phyloP scores from a whole-genome alignment of 306 rosid species.

The Glycine latifolia region DNA sequence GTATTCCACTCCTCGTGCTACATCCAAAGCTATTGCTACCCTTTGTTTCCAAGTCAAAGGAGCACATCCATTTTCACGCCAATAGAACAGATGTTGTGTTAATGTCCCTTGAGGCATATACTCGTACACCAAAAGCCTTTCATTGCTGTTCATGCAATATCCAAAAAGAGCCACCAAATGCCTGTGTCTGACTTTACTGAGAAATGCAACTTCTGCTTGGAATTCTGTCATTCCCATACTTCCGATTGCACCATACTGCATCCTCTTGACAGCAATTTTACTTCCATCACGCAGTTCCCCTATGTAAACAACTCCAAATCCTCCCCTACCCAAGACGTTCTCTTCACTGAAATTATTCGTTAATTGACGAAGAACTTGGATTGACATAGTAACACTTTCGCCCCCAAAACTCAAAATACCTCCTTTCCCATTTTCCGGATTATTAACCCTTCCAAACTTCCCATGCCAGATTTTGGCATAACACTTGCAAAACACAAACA shows the following conservation, averaged over 20 bases:
- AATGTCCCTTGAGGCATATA: too few species aligned
- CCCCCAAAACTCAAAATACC: constrained; percentile 52
- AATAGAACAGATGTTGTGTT: too few species aligned
- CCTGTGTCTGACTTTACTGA: too few species aligned
- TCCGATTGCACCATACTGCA: constrained; percentile 73
- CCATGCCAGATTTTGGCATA: constrained; percentile 54
- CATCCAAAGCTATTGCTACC: too few species aligned
- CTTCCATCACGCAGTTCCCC: constrained; percentile 88
- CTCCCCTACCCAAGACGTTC: constrained; percentile 70
- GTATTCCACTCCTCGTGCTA: too few species aligned
- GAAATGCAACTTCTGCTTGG: not conserved
- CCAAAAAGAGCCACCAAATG: too few species aligned
- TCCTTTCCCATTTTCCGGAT: constrained; percentile 63
- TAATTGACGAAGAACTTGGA: constrained; percentile 78
- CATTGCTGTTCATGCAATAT: too few species aligned
- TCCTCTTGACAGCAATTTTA: constrained; percentile 82
- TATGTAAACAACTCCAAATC: constrained; percentile 86
- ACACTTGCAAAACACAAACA: constrained; percentile 73
- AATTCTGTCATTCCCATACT: constrained; percentile 74
- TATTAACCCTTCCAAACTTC: constrained; percentile 66
- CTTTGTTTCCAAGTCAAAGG: too few species aligned
- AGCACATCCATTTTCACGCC: too few species aligned
- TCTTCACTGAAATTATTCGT: constrained; percentile 63
- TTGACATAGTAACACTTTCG: constrained; percentile 69
- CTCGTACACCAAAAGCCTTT: too few species aligned